Conservation (phyloP, 2,329 filamentous ascomycete species). For the Sphaerulina populicola region DNA sequence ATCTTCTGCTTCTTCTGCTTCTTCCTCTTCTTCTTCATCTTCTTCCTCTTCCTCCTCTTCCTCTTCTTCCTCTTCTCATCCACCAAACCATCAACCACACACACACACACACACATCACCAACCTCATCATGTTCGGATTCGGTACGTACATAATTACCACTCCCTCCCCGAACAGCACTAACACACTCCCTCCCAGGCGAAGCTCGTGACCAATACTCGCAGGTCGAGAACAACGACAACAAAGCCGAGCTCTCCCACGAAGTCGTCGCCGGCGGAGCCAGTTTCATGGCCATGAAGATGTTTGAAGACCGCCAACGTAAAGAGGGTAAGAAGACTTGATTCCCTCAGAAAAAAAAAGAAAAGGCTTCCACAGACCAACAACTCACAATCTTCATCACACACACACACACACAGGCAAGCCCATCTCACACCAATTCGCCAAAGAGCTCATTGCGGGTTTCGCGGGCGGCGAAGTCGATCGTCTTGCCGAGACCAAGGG, state of each 20-base stretch:
- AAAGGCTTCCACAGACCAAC: too few relatives aligned
- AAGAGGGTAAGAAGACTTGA: conserved; percentile 47
- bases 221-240: conserved; percentile 45
- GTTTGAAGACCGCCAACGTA: conserved; percentile 67
- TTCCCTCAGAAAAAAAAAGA: too few relatives aligned
- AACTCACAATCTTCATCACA: too few relatives aligned
- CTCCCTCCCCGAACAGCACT: neutral
- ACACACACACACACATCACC: too few relatives aligned
- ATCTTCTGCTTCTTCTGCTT: too few relatives aligned
- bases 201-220: conserved; percentile 47
- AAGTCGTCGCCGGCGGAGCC: conserved; percentile 65
- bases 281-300: conserved; percentile 73
- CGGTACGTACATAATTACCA: neutral
- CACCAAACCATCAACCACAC: neutral
- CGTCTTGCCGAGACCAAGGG: conserved; percentile 57
- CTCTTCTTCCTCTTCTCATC: conserved; percentile 1
- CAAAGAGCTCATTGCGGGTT: conserved; percentile 65
- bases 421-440: conserved; percentile 63
- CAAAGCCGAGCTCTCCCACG: conserved; percentile 60
- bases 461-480: conserved; percentile 68
- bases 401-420: conserved; percentile 58
- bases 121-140: conserved; percentile 12
- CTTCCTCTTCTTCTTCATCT: too few relatives aligned
- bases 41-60: too few relatives aligned
- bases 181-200: conserved; percentile 34